Conservation (phyloP, 1,284 basidiomycete genomes). For the Cystobasidium sp. region DNA sequence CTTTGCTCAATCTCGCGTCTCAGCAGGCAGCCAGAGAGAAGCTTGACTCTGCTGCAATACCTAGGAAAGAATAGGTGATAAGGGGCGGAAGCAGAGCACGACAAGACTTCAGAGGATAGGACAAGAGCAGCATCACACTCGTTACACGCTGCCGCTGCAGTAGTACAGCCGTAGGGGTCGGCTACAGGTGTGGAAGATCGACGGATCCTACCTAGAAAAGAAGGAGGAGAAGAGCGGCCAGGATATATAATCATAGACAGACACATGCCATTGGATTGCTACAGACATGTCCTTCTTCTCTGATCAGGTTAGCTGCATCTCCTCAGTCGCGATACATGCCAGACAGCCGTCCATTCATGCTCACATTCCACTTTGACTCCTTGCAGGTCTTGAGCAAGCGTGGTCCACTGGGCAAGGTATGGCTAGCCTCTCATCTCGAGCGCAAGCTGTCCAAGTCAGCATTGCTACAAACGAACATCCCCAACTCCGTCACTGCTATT, state of each 20-base stretch:
- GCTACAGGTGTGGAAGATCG: too few relatives aligned
- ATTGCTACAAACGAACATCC: constrained; percentile 90
- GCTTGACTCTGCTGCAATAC: constrained; percentile 12
- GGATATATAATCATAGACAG: background rate
- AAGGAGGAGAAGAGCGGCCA: too few relatives aligned
- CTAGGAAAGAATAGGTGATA: background rate
- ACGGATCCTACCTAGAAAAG: too few relatives aligned
- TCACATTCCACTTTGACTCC: constrained; percentile 5
- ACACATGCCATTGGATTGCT: background rate
- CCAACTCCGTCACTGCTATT: constrained; percentile 65
- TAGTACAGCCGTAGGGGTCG: too few relatives aligned
- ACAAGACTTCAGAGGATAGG: background rate
- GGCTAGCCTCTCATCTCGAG: constrained; percentile 98
- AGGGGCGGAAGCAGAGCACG: background rate
- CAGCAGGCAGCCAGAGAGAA: too few relatives aligned
- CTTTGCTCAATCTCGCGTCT: constrained; percentile 8
- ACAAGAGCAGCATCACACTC: background rate
- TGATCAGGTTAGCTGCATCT: constrained; percentile 9
- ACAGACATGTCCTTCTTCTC: constrained; percentile 33
- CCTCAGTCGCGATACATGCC: background rate
- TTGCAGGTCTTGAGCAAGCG: constrained; percentile 62
- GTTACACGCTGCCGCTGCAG: too few relatives aligned
- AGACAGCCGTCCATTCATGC: background rate
- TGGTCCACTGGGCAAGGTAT: constrained; percentile 93
- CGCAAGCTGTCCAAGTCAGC: constrained; percentile 95